Evolutionary conservation across 768 basidiomycete species (phyloP).

Genomic region (Gelatoporia subvermispora): DNA sequence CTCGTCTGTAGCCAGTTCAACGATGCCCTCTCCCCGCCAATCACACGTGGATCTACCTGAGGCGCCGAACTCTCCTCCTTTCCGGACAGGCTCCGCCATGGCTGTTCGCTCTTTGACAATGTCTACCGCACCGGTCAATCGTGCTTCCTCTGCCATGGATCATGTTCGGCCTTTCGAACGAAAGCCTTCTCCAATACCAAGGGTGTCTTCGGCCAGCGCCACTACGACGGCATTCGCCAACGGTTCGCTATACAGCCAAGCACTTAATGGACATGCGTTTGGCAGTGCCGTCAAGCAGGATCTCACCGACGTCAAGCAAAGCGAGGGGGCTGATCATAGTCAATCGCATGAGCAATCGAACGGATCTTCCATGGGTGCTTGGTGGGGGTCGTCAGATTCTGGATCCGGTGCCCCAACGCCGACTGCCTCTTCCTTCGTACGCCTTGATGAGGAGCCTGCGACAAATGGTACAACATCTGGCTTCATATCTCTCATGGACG

Average conservation of each 20-base stretch:
- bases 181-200: conserved; percentile 48
- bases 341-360: conserved; percentile 22
- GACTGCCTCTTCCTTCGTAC: conserved; percentile 62
- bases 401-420: conserved; percentile 47
- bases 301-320: conserved; percentile 10
- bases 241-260: conserved; percentile 29
- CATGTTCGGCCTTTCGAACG: conserved; percentile 45
- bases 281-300: conserved; percentile 9
- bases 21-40: conserved; percentile 72
- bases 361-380: conserved; percentile 32
- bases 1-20: conserved; percentile 72
- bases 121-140: conserved; percentile 52
- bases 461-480: conserved; percentile 34
- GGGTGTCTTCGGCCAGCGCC: conserved; percentile 49
- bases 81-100: conserved; percentile 68
- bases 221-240: conserved; percentile 48
- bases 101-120: conserved; percentile 44
- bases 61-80: conserved; percentile 37
- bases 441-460: conserved; percentile 38
- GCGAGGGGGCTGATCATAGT: conserved; percentile 11
- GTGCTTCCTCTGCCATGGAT: conserved; percentile 77
- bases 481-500: conserved; percentile 84
- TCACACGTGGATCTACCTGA: conserved; percentile 37
- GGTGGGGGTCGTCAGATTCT: conserved; percentile 58
- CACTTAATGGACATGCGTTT: conserved; percentile 35